These are phyloP conservation scores for Tetrapyrgos nigripes DNA, from an alignment of 1,284 basidiomycete genomes.

Conservation along the genomic window DNA sequence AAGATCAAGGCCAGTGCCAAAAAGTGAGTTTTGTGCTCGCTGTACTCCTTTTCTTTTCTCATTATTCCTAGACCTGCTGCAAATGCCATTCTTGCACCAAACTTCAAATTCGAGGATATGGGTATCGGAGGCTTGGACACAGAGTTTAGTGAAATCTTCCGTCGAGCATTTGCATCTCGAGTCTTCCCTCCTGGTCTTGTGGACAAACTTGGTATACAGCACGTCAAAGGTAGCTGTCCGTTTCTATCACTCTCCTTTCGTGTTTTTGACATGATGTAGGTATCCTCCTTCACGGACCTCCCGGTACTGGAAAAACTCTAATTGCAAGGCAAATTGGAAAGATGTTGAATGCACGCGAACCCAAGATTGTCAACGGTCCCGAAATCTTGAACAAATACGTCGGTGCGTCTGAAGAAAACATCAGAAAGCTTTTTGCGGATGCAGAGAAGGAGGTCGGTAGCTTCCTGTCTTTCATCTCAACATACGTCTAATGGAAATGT, in stretches of 20 bases:
- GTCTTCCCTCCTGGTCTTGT: constrained; percentile 97
- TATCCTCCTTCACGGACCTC: constrained; percentile 95
- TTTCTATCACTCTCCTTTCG: constrained; percentile 16
- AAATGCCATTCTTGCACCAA: constrained; percentile 96
- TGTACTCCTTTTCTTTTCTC: constrained; percentile 1
- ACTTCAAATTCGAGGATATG: constrained; percentile 99
- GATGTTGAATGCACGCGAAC: constrained; percentile 98
- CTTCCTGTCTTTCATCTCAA: background rate
- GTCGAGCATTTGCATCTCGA: constrained; percentile 97
- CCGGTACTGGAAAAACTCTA: constrained; percentile 98
- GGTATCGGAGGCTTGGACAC: constrained; percentile 97
- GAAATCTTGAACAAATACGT: constrained; percentile 99
- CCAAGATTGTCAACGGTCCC: constrained; percentile 98
- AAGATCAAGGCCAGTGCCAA: constrained; percentile 94
- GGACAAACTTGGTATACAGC: constrained; percentile 98
- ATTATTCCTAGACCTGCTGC: constrained; percentile 71
- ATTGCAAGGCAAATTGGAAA: constrained; percentile 99
- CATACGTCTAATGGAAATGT: background rate
- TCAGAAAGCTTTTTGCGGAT: constrained; percentile 96
- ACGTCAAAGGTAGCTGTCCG: constrained; percentile 98
- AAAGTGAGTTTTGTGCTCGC: constrained; percentile 58
- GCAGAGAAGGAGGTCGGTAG: constrained; percentile 94
- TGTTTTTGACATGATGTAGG: constrained; percentile 49
- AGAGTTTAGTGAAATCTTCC: constrained; percentile 97
- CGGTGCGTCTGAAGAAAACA: constrained; percentile 98